A percentile compares a stretch with the other conserved stretches of the same genome.
Evolutionary conservation across 305 asterid genomes (phyloP).

Genomic region (Ajuga reptans): DNA sequence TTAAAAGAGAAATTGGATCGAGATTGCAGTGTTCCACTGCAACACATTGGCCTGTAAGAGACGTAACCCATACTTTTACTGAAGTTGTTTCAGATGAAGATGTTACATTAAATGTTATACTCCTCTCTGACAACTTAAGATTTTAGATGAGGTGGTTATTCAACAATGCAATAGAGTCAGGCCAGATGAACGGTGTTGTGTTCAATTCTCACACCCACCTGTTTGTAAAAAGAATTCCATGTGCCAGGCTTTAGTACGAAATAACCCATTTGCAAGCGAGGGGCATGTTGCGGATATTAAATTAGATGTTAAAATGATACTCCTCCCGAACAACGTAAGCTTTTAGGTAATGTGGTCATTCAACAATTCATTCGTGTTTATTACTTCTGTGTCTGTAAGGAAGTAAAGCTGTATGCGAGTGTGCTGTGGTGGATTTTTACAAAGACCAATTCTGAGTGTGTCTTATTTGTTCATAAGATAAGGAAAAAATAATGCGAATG

Average conservation of each 20-base stretch:
- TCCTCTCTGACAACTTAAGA: neutral
- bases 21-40: neutral
- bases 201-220: neutral
- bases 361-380: neutral
- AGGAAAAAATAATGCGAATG: neutral
- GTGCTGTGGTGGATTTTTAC: neutral
- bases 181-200: neutral
- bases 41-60: neutral
- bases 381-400: neutral
- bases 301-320: neutral
- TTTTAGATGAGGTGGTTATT: neutral
- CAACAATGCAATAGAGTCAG: neutral
- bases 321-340: neutral
- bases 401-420: neutral
- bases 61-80: neutral
- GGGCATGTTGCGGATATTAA: neutral
- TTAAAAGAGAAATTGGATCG: conserved; percentile 10
- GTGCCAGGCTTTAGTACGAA: neutral
- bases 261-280: neutral
- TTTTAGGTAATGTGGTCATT: neutral
- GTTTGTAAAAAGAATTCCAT: neutral
- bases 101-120: neutral
- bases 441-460: neutral
- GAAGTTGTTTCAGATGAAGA: neutral
- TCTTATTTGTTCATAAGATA: neutral